Conservation (phyloP, 148 eudicot species). For the Rhododendron griersonianum region DNA sequence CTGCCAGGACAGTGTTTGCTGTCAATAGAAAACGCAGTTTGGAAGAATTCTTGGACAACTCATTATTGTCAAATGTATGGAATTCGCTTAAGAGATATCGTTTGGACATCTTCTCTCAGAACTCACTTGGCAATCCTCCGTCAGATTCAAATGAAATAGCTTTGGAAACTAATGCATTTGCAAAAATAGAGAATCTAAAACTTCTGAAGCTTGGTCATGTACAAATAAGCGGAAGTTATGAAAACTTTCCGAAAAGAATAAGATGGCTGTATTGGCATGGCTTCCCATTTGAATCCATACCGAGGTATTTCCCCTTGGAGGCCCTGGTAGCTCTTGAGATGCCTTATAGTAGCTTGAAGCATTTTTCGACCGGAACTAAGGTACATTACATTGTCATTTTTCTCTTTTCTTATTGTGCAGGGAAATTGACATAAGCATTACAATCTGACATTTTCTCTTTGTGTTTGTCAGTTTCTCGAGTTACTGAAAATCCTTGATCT, state of each 20-base stretch:
- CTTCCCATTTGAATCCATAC: conserved; percentile 3
- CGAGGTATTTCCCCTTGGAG: neutral
- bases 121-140: neutral
- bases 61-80: neutral
- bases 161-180: neutral
- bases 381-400: too few species aligned
- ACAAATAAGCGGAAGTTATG: neutral
- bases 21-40: neutral
- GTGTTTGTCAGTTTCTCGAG: neutral
- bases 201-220: neutral
- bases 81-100: neutral
- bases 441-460: neutral
- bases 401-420: too few species aligned
- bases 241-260: neutral
- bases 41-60: neutral
- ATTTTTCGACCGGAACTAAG: too few species aligned
- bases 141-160: neutral
- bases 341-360: neutral
- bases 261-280: conserved; percentile 1
- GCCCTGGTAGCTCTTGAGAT: neutral
- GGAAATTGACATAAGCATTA: too few species aligned
- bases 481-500: neutral
- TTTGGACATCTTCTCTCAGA: neutral
- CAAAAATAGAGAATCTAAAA: neutral
- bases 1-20: neutral